Base-by-base conservation (phyloP, 1,284 basidiomycete genomes). In the Pseudozyma tsukubaensis region DNA sequence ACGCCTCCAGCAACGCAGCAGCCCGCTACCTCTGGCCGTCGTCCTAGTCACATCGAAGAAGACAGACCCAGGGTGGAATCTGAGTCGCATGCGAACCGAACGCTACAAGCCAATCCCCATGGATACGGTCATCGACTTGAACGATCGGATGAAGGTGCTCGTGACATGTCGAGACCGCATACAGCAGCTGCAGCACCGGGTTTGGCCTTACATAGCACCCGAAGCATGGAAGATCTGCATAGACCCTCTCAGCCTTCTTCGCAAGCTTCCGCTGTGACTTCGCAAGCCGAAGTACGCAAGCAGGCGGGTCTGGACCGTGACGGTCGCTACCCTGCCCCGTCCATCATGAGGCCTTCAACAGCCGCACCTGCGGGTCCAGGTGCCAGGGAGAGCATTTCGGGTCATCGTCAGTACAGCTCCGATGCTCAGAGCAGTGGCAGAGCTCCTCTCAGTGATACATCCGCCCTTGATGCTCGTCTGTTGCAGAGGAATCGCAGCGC, bases 141-240 rank as follows among this genome's bases (percentile, higher is more conserved):
- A 19, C 57, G 61, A 10, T 73, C 71, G 1, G 71, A 73, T 16
- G 61, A 63, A 29, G 65, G 47, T 32, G 35, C 34, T 18, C 65
- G 54, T 18, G 54, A 59, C 1, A 19, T 14, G 18, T 34, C 51
- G 13, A 45, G 57, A 14, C 52, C 44, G 53, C 56, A 51, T n/a
- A 37, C 21, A 19, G 14, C 29, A 9, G 60, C 39, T 13, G 55
- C 48, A 32, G 36, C 60, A 32, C 44, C 55, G 3, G 37, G n/a
- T 14, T 35, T 75, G 16, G 71, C 60, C 8, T 32, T 75, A 35
- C 72, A 78, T 57, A 78, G 66, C 48, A 65, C 74, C 21, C 50
- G 56, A 18, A 78, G 76, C 55, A 69, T 78, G 72, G 76, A 78
- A 14, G 73, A 78, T 50, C 54, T 78, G 36, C 68, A 65, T 44